A percentile compares a stretch with the other conserved stretches of the same genome.
phyloP scores from a whole-genome alignment of 495 filamentous ascomycete species.

The Trypethelium eluteriae region DNA sequence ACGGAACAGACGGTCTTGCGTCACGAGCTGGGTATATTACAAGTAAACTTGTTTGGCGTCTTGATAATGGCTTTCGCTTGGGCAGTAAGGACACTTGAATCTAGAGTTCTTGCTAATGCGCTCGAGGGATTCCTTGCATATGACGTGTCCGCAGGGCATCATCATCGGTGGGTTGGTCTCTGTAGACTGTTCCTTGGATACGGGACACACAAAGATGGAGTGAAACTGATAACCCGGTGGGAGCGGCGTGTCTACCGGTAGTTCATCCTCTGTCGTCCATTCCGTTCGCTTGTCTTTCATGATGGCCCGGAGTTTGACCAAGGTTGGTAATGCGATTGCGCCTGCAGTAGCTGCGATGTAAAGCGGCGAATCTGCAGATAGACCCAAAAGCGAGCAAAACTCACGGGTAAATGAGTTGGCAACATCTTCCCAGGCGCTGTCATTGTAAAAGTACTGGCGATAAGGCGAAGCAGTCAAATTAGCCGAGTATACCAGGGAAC shows the following conservation, averaged over 20 bases:
- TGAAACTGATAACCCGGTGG: conserved; percentile 85
- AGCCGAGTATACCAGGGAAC: conserved; percentile 66
- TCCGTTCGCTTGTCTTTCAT: conserved; percentile 82
- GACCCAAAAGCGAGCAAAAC: conserved; percentile 84
- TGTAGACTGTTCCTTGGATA: conserved; percentile 90
- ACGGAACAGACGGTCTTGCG: neutral
- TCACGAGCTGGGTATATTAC: conserved; percentile 15
- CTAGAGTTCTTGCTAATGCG: conserved; percentile 66
- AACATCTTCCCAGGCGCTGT: conserved; percentile 69
- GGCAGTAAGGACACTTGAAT: conserved; percentile 97
- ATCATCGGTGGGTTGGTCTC: conserved; percentile 94
- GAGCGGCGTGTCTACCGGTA: conserved; percentile 86
- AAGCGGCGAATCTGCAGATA: conserved; percentile 81
- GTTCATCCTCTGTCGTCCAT: conserved; percentile 85
- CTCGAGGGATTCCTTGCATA: conserved; percentile 73
- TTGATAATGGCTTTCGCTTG: conserved; percentile 64
- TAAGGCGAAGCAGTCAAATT: conserved; percentile 70
- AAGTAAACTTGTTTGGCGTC: conserved; percentile 71
- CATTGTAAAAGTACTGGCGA: conserved; percentile 60
- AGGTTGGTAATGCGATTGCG: conserved; percentile 75
- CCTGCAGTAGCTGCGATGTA: conserved; percentile 89
- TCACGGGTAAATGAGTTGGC: conserved; percentile 79
- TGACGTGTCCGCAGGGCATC: conserved; percentile 93
- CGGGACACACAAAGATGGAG: conserved; percentile 94
- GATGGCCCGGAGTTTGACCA: conserved; percentile 73